A percentile compares a stretch with the other conserved stretches of the same genome.
These are phyloP conservation scores for Aspergillus persii DNA, from an alignment of 2,329 filamentous ascomycete genomes.

Conservation along the genomic window DNA sequence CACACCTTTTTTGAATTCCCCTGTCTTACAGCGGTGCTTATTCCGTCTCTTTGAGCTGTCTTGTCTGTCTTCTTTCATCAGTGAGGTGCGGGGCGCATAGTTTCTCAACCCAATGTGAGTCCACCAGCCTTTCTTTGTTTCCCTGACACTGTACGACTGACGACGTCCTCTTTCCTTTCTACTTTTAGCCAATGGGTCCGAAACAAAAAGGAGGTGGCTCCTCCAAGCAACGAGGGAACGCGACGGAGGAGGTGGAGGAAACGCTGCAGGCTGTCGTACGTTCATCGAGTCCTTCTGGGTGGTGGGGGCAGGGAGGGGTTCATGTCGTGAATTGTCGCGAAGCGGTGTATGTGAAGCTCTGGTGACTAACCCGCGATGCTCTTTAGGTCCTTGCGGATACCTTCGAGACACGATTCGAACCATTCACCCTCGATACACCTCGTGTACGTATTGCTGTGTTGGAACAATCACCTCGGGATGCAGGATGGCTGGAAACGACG, in stretches of 20 bases:
- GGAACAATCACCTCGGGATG: conserved; percentile 4
- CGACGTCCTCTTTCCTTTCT: not conserved
- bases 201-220: conserved; percentile 31
- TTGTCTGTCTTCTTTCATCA: not conserved
- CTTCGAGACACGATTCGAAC: conserved; percentile 87
- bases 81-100: not conserved
- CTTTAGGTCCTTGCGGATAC: conserved; percentile 82
- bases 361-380: conserved; percentile 11
- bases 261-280: conserved; percentile 61
- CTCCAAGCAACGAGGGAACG: conserved; percentile 34
- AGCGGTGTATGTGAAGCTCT: not conserved
- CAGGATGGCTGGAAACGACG: not conserved
- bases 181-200: conserved; percentile 29
- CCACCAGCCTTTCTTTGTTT: not conserved
- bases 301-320: not conserved
- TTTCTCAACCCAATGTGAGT: not conserved
- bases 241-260: conserved; percentile 60
- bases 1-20: not conserved
- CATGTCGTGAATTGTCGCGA: conserved; percentile 24
- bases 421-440: conserved; percentile 84
- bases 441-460: conserved; percentile 58
- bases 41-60: not conserved
- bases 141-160: not conserved
- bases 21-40: not conserved
- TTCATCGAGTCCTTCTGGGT: not conserved